Percentiles rank a stretch among this genome's conserved stretches.
Conservation (phyloP, 2,329 filamentous ascomycete genomes). For the Trichoderma sp. region DNA sequence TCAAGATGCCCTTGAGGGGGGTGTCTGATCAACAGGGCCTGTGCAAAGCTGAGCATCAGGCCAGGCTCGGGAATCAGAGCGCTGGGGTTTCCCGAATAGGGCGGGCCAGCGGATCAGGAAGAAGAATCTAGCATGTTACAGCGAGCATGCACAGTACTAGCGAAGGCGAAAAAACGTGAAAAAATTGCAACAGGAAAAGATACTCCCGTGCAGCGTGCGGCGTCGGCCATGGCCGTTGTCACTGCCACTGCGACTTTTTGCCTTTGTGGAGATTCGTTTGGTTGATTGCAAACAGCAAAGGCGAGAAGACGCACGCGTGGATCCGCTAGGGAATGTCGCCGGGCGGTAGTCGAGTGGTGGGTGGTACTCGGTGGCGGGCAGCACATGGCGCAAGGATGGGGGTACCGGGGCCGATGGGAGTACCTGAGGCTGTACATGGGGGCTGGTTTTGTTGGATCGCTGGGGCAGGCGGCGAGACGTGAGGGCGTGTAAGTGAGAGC, state of each 20-base stretch:
- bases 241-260: neutral
- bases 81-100: neutral
- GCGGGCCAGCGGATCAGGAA: neutral
- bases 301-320: neutral
- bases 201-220: neutral
- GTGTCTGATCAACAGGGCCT: neutral
- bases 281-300: neutral
- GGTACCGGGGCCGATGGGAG: neutral
- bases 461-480: slow-evolving; percentile 30
- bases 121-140: too few species aligned
- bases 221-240: neutral
- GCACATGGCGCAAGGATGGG: neutral
- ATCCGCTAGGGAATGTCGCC: neutral
- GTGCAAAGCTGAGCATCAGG: neutral
- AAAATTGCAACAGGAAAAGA: neutral
- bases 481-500: slow-evolving; percentile 19
- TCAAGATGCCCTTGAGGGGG: neutral
- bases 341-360: neutral
- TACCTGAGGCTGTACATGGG: neutral
- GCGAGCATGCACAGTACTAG: too few species aligned
- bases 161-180: neutral
- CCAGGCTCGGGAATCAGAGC: neutral
- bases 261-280: slow-evolving; percentile 1
- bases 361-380: neutral
- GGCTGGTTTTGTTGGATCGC: slow-evolving; percentile 30